Evolutionary conservation across 2,329 filamentous ascomycete genomes (phyloP).

Genomic region (Fusarium luffae): DNA sequence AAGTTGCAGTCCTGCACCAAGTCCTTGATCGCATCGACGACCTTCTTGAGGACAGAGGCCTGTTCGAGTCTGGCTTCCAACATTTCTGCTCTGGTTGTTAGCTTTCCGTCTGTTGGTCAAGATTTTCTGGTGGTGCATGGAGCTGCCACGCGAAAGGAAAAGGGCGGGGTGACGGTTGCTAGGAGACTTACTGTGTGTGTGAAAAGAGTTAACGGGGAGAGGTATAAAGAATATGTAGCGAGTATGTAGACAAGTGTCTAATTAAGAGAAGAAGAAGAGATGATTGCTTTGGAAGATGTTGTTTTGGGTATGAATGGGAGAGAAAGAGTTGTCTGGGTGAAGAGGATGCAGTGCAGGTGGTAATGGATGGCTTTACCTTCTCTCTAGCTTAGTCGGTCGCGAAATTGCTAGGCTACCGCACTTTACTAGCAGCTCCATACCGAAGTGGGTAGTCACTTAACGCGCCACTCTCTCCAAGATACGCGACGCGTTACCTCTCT

Average conservation of each 20-base stretch:
- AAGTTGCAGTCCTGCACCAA: constrained; percentile 99
- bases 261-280: neutral
- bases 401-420: constrained; percentile 34
- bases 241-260: neutral
- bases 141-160: constrained; percentile 30
- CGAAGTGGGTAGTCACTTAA: constrained; percentile 33
- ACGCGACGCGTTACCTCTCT: constrained; percentile 26
- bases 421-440: constrained; percentile 9
- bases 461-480: constrained; percentile 11
- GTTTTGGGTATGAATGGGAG: neutral
- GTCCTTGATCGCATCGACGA: constrained; percentile 99
- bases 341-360: constrained; percentile 28
- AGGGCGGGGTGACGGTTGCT: constrained; percentile 33
- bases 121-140: constrained; percentile 1
- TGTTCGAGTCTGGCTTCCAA: constrained; percentile 98
- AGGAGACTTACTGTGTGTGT: constrained; percentile 28
- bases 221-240: neutral
- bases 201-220: neutral
- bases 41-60: constrained; percentile 94
- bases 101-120: constrained; percentile 9
- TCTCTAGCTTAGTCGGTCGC: constrained; percentile 11
- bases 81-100: constrained; percentile 65
- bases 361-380: constrained; percentile 11
- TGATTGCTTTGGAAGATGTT: neutral
- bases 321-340: constrained; percentile 26